Conservation (phyloP, 2,329 filamentous ascomycete species). For the Capronia coronata region DNA sequence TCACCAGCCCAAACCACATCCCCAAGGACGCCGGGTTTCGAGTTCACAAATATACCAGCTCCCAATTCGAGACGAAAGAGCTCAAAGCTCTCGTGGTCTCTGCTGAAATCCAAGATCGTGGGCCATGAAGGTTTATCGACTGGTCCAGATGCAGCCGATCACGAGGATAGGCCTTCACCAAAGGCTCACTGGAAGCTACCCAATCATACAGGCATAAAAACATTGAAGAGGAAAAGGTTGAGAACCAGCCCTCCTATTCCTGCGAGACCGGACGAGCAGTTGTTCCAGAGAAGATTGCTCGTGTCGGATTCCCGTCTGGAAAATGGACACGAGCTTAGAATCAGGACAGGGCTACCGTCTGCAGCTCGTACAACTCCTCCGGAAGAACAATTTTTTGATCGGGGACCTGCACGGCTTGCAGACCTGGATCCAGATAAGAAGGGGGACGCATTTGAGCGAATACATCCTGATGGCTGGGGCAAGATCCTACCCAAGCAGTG, state of each 20-base stretch:
- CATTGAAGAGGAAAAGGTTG: background rate
- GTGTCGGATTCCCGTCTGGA: constrained; percentile 60
- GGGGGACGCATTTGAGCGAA: constrained; percentile 7
- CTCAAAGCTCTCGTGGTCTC: constrained; percentile 4
- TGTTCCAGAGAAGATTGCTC: constrained; percentile 40
- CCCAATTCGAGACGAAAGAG: background rate
- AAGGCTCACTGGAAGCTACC: constrained; percentile 1
- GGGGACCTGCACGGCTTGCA: background rate
- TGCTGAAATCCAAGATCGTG: constrained; percentile 2
- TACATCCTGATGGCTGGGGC: constrained; percentile 15
- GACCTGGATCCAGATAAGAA: constrained; percentile 16
- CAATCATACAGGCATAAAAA: background rate
- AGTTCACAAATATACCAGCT: background rate
- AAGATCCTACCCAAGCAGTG: constrained; percentile 17
- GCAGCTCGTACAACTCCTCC: background rate
- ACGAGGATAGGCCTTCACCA: background rate
- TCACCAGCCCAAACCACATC: background rate
- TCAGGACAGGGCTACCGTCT: background rate
- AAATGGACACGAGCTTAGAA: background rate
- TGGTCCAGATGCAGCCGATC: background rate
- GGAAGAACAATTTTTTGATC: background rate
- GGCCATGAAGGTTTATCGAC: background rate
- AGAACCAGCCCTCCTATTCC: constrained; percentile 9
- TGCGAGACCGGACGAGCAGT: constrained; percentile 1
- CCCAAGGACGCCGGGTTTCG: background rate